Base-by-base conservation (phyloP, 495 filamentous ascomycete species). In the Penicillium coffeae region DNA sequence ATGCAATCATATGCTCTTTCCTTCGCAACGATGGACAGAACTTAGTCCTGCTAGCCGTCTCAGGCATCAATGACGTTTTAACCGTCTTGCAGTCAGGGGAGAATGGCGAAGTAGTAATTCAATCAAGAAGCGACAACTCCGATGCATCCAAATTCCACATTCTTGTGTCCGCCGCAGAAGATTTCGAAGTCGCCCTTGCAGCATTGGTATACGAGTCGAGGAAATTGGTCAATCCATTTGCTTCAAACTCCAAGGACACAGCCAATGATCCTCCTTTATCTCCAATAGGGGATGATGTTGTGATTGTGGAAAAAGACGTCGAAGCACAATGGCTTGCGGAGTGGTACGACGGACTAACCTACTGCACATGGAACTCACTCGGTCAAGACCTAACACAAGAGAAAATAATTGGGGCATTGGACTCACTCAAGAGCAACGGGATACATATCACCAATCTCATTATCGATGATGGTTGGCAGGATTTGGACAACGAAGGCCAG, bases 381-480 rank as follows among this genome's bases (percentile, higher is more conserved):
- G 93, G 93, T 0, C 89, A 91, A 62, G 65, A 83, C 9, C 68
- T 97, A 34, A 88, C 83, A 0, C 89, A 92, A 52, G 74, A 89
- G 3, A 93, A 87, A 55, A 81, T 98, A 18, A 59, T 90, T 18
- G 62, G 79, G 21, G 89, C 91, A 10, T 71, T 98, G 8, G 79
- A 88, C 50, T 71, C 75, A 1, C 70, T 97, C 38, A 79, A 85
- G 22, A 68, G 82, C 15, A 77, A 87, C 42, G 81, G 82, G 1
- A 87, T 98, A 54, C 80, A 83, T 9, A 74, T 96, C 34, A 81
- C 82, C 3, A 90, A 82, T 51, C 68, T 97, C 1, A 95, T 96
- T 48, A 93, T 96, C 45, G 92, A 97, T 55, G 93, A 98, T 60
- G 95, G 95, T 57, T 98, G 93, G 93, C 93, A 98, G 66, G 78